Percentiles rank a stretch among this genome's conserved stretches.
phyloP scores from a whole-genome alignment of 2,329 filamentous ascomycete species.

The Xylaria sp. region DNA sequence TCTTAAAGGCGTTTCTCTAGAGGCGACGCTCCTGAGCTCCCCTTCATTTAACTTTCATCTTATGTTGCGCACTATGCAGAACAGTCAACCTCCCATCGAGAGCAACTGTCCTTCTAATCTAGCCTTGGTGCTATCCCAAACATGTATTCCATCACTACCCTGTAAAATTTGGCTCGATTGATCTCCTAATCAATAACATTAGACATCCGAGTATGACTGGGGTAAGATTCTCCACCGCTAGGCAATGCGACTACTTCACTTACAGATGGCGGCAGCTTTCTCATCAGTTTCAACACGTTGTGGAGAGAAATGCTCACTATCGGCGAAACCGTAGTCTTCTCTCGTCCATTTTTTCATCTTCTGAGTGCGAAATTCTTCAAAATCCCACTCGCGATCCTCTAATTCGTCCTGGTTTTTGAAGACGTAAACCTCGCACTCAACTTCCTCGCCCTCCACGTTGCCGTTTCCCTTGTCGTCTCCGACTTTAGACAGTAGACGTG shows the following conservation, averaged over 20 bases:
- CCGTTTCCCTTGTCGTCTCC: slow-evolving; percentile 48
- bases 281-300: slow-evolving; percentile 31
- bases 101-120: not conserved
- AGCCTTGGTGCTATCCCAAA: not conserved
- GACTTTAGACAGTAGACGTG: slow-evolving; percentile 46
- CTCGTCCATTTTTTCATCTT: slow-evolving; percentile 66
- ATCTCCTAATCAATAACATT: slow-evolving; percentile 12
- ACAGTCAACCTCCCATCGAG: not conserved
- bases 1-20: not conserved
- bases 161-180: not conserved
- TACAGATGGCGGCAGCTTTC: slow-evolving; percentile 35
- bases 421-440: slow-evolving; percentile 68
- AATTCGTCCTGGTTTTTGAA: slow-evolving; percentile 59
- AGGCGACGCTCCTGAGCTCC: not conserved
- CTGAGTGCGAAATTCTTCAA: slow-evolving; percentile 78
- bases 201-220: not conserved
- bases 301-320: slow-evolving; percentile 38
- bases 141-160: not conserved
- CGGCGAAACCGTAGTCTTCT: slow-evolving; percentile 54
- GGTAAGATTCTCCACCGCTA: not conserved
- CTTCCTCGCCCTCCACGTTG: slow-evolving; percentile 52
- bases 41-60: not conserved
- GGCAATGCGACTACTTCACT: slow-evolving; percentile 12
- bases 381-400: slow-evolving; percentile 85
- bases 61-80: no score